phyloP scores from a whole-genome alignment of 2,329 filamentous ascomycete genomes.

The Hortaea werneckii region DNA sequence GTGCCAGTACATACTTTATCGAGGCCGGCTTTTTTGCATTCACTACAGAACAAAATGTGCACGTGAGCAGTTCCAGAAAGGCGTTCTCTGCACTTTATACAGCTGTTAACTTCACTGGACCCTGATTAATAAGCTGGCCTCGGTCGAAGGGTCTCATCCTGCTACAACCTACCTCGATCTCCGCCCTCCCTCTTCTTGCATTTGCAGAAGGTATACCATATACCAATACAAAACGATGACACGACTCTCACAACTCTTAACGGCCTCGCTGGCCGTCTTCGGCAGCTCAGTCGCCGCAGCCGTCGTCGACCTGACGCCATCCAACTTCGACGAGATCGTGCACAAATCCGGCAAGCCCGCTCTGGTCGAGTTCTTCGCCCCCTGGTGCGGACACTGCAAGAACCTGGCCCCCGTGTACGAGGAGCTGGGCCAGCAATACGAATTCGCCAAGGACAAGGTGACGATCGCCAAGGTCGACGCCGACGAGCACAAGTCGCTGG shows the following conservation, averaged over 20 bases:
- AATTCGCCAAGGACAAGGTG: slow-evolving; percentile 63
- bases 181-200: no score
- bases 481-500: slow-evolving; percentile 74
- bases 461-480: slow-evolving; percentile 94
- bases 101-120: no score
- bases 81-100: no score
- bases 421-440: slow-evolving; percentile 68
- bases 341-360: slow-evolving; percentile 89
- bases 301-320: slow-evolving; percentile 79
- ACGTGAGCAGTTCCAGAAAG: no score
- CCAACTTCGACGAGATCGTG: slow-evolving; percentile 86
- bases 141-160: no score
- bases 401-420: slow-evolving; percentile 90
- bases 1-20: no score
- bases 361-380: slow-evolving; percentile 94
- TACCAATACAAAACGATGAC: slow-evolving; percentile 28
- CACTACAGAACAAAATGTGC: no score
- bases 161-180: no score
- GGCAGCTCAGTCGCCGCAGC: slow-evolving; percentile 62
- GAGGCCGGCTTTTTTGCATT: no score
- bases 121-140: no score
- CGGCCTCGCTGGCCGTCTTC: slow-evolving; percentile 37
- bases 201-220: no score
- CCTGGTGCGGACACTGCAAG: slow-evolving; percentile 99
- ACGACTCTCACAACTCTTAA: slow-evolving; percentile 36